Evolutionary conservation across 2,329 filamentous ascomycete species (phyloP), one percentile per base, ranked within the genome.

Genomic region (Fusarium equiseti): DNA sequence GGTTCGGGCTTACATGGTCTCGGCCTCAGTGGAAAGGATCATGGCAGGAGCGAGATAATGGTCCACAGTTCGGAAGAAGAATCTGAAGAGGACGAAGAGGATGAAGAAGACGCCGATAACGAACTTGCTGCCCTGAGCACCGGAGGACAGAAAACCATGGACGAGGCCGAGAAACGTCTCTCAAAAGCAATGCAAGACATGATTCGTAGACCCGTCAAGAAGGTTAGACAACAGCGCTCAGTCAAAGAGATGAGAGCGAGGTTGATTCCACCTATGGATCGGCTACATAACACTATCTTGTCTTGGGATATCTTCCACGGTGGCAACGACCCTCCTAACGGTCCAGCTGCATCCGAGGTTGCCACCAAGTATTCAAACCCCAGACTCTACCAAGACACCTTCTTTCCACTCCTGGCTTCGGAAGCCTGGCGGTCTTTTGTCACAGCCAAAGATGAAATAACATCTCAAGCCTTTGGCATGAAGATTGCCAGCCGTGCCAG

Each of bases 371-470:
- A 97, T 80, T 80, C 84, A 29, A 90, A 94, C 72, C 92, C 94
- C 1, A 83, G 83, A 45, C 90, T 92, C 52, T 99, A 99, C 78
- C 93, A 97, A 78, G 86, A 89, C 63, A 97, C 94, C 0, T 99
- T 99, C 80, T 91, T 97, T 72, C 95, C 95, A 8, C 85, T 99
- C 24, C 86, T 99, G 35, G 90, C 96, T 31, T 91, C 97, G 27
- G 96, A 99, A 83, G 95, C 95, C 31, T 99, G 96, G 96, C 92
- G 97, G 77, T 92, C 93, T 7, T 96, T 99, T 78, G 91, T 97
- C 53, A 95, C 94, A 52, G 89, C 93, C 22, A 95, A 95, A 78
- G 94, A 98, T 76, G 96, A 99, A 79, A 89, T 91, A 50, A 92
- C 88, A 22, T 89, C 90, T 70, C 94, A 91, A 77, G 85, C 93